A percentile compares a stretch with the other conserved stretches of the same genome.
Evolutionary conservation across 2,329 filamentous ascomycete genomes (phyloP).

Genomic region (Cordyceps militaris): DNA sequence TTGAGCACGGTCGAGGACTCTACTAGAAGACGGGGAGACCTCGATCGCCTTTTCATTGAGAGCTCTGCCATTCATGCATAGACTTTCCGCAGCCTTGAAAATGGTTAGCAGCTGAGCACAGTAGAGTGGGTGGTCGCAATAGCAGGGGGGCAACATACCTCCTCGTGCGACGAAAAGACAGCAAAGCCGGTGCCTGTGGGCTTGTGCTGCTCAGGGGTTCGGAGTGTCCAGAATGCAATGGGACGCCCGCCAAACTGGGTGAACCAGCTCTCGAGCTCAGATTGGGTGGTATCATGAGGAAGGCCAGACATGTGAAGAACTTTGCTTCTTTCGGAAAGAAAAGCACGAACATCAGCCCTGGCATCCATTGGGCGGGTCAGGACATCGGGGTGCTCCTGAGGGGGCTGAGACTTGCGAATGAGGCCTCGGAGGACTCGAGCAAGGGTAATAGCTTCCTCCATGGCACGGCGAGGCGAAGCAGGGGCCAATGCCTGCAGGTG

Average conservation of each 20-base stretch:
- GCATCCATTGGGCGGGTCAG: slow-evolving; percentile 94
- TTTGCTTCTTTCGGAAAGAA: slow-evolving; percentile 93
- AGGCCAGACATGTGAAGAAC: slow-evolving; percentile 96
- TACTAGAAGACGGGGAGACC: slow-evolving; percentile 93
- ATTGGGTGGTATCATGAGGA: slow-evolving; percentile 96
- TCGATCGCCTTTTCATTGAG: slow-evolving; percentile 99
- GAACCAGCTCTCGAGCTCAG: slow-evolving; percentile 98
- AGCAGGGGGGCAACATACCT: slow-evolving; percentile 55
- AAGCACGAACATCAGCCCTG: slow-evolving; percentile 89
- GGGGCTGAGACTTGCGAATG: slow-evolving; percentile 91
- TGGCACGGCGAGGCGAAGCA: slow-evolving; percentile 87
- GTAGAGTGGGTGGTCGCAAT: neutral
- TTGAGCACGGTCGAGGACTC: slow-evolving; percentile 88
- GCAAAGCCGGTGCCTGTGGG: slow-evolving; percentile 98
- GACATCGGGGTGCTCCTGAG: slow-evolving; percentile 90
- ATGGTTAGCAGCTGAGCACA: neutral
- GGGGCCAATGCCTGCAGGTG: slow-evolving; percentile 93
- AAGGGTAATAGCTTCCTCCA: slow-evolving; percentile 95
- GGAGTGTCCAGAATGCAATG: slow-evolving; percentile 97
- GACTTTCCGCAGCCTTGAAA: slow-evolving; percentile 82
- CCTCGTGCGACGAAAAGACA: slow-evolving; percentile 97
- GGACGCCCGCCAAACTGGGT: slow-evolving; percentile 96
- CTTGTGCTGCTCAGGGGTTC: slow-evolving; percentile 97
- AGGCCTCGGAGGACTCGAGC: slow-evolving; percentile 86
- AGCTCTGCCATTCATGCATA: slow-evolving; percentile 98